Percentiles rank a stretch among this genome's conserved stretches.
Evolutionary conservation across 1,284 basidiomycete species (phyloP).

Genomic region (Heterobasidion irregulare): DNA sequence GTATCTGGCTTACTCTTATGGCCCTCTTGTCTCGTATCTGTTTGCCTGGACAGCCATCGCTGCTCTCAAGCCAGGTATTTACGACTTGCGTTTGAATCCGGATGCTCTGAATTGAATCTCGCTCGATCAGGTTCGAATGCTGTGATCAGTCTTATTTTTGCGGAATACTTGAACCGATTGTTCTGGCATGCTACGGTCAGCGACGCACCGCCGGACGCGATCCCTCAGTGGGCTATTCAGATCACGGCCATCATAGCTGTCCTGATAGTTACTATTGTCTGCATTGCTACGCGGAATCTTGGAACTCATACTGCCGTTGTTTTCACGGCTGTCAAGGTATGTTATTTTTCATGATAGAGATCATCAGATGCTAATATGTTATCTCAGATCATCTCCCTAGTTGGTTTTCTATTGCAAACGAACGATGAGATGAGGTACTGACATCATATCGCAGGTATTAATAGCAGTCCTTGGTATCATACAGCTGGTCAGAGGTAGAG

Average conservation of each 20-base stretch:
- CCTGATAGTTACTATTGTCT: slow-evolving; percentile 64
- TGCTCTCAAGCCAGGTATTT: slow-evolving; percentile 74
- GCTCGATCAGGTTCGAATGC: slow-evolving; percentile 48
- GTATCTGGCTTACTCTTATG: slow-evolving; percentile 86
- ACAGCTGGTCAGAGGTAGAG: slow-evolving; percentile 61
- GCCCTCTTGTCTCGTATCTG: slow-evolving; percentile 78
- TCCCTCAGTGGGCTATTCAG: slow-evolving; percentile 93
- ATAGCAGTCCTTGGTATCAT: slow-evolving; percentile 70
- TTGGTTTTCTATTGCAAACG: slow-evolving; percentile 4
- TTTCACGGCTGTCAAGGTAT: slow-evolving; percentile 82
- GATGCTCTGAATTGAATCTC: not conserved
- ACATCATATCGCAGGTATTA: slow-evolving; percentile 36
- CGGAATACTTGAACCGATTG: slow-evolving; percentile 83
- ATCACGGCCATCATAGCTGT: slow-evolving; percentile 76
- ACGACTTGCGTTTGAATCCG: not conserved
- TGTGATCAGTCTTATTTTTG: slow-evolving; percentile 65
- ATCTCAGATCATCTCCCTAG: slow-evolving; percentile 11
- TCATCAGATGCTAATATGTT: not conserved
- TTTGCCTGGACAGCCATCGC: slow-evolving; percentile 90
- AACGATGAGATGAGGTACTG: not conserved
- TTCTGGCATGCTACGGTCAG: slow-evolving; percentile 58
- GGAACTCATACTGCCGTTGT: slow-evolving; percentile 81
- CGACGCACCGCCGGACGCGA: slow-evolving; percentile 63
- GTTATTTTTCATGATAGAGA: slow-evolving; percentile 8
- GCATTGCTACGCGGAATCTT: slow-evolving; percentile 71